Base-by-base conservation (phyloP, 805 yeast species). In the Ogataea naganishii region DNA sequence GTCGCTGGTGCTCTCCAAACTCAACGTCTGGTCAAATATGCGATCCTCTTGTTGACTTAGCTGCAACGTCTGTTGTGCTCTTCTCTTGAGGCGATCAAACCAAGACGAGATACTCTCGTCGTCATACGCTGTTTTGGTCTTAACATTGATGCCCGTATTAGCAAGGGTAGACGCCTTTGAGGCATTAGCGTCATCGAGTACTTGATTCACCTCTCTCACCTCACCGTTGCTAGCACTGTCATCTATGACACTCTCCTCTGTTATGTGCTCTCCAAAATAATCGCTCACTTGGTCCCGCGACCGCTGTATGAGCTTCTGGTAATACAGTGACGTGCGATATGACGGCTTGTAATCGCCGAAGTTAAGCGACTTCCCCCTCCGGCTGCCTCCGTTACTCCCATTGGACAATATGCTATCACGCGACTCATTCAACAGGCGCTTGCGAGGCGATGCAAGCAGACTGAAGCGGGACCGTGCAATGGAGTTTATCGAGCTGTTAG, bases 321-420 rank as follows among this genome's bases (percentile, higher is more conserved):
- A 34, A 26, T 25, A 34, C 6, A 26, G 18, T 6, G 37, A 34
- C 3, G 34, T 34, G 10, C 17, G 14, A 18, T 29, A 29, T 13
- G 31, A 21, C 5, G 31, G 31, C 17, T 22, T 22, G 14, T 34
- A 30, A 11, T 23, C 19, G 16, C 21, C 18, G 5, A 7, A 17
- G 23, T 12, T 15, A 19, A 23, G 18, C 20, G 23, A 26, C 7
- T 10, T 14, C 20, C 13, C 9, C 7, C 7, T 11, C 19, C n/a
- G 11, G 7, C 29, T 23, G 23, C 16, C 23, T 15, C 12, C 14
- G 29, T 7, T 22, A 17, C 12, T 13, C 29, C 7, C 9, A 7
- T 9, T 17, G 7, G 8, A n/a, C n/a, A n/a, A n/a, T n/a, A n/a
- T n/a, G 12, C 11, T 12, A 20, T 15, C 24, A 7, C n/a, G 12